A percentile compares a stretch with the other conserved stretches of the same genome.
Conservation (phyloP, 257 asterid genomes). For the Solanum sitiens region DNA sequence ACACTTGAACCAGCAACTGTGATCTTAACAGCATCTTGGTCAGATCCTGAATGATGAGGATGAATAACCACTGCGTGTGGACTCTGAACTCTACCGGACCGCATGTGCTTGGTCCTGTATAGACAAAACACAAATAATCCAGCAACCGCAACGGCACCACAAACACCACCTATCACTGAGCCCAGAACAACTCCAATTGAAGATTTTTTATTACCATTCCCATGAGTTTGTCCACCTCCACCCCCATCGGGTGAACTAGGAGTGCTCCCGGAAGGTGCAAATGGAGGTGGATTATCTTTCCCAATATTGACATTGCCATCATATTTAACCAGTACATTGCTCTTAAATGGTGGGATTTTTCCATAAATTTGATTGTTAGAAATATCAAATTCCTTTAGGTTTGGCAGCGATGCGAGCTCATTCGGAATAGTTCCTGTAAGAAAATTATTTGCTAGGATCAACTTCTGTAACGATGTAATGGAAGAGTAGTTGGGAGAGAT, state of each 20-base stretch:
- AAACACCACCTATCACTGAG: slow-evolving; percentile 3
- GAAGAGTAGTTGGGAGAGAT: background rate
- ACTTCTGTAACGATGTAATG: background rate
- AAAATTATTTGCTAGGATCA: slow-evolving; percentile 1
- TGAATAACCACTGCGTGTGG: background rate
- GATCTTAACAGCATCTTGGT: background rate
- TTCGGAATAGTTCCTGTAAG: slow-evolving; percentile 2
- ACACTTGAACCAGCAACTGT: background rate
- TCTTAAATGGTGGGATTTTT: background rate
- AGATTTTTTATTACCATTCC: background rate
- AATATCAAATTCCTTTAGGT: background rate
- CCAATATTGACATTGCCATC: slow-evolving; percentile 6
- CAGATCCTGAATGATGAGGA: slow-evolving; percentile 7
- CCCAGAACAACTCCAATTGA: background rate
- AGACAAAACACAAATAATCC: background rate
- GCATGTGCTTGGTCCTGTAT: background rate
- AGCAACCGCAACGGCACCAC: background rate
- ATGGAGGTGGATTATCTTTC: background rate
- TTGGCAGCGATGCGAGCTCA: background rate
- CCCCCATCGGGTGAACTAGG: background rate
- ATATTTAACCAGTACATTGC: background rate
- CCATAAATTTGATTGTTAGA: slow-evolving; percentile 7
- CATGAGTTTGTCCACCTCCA: background rate
- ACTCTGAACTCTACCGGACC: background rate
- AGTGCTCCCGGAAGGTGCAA: background rate